Conservation (phyloP, 371 early-diverging fungal genomes). For the Rhizopus arrhizus region DNA sequence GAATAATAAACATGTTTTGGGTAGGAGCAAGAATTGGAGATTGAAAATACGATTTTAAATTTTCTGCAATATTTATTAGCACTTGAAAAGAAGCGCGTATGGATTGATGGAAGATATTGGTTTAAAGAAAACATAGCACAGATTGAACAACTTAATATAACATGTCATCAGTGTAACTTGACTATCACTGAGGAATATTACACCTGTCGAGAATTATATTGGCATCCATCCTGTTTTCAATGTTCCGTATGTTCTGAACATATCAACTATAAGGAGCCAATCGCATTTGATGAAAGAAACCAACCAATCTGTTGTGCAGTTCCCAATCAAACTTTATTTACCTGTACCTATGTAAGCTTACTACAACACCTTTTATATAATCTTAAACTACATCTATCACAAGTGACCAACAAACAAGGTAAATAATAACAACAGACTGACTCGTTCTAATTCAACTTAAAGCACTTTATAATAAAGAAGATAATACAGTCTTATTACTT, state of each 20-base stretch:
- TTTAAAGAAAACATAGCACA: slow-evolving; percentile 37
- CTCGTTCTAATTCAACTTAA: not conserved
- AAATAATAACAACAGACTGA: too few species aligned
- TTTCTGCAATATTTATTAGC: slow-evolving; percentile 62
- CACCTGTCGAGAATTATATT: slow-evolving; percentile 24
- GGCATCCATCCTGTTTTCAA: slow-evolving; percentile 81
- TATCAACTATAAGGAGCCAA: not conserved
- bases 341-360: slow-evolving; percentile 2
- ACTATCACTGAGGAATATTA: not conserved
- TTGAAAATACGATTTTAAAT: slow-evolving; percentile 46
- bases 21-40: slow-evolving; percentile 37
- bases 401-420: not conserved
- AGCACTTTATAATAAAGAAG: not conserved
- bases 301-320: not conserved
- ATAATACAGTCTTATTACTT: not conserved
- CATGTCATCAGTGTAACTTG: slow-evolving; percentile 14
- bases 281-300: not conserved
- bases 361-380: slow-evolving; percentile 1
- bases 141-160: not conserved
- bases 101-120: slow-evolving; percentile 48
- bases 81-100: slow-evolving; percentile 57
- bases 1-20: slow-evolving; percentile 2
- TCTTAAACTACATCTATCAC: not conserved
- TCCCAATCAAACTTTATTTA: not conserved
- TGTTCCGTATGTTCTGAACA: slow-evolving; percentile 60